Base-by-base conservation (phyloP, 1,284 basidiomycete species). In the Papiliotrema flavescens region DNA sequence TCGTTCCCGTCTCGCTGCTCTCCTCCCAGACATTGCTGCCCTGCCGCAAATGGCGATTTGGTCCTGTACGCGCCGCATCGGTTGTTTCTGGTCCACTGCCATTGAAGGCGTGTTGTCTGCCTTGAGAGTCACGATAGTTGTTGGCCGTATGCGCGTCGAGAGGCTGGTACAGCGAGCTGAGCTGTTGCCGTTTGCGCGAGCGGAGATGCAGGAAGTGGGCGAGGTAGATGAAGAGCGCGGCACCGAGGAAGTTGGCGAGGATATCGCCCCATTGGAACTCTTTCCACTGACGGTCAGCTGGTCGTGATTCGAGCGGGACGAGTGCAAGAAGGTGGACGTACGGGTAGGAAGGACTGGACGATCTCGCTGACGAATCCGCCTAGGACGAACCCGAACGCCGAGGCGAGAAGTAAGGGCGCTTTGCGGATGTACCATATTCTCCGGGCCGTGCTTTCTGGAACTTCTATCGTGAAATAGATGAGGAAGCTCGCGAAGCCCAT, bases 381-480 rank as follows among this genome's bases (percentile, higher is more conserved):
- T 43, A 72, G 54, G 46, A 75, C 63, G 63, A 77, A 74, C 17
- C 64, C 64, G 11, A 60, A 45, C 39, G 67, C 26, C 22, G 74
- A 58, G 3, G 73, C 73, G 48, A 74, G 47, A 19, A 76, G 52
- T 37, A 76, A 59, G 7, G 75, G 75, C 24, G 73, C 72, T 54
- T 71, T 59, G 11, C 73, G 68, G 51, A 75, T 71, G 52, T 75
- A 76, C 75, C 75, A 76, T 28, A 76, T 64, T 28, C 75, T 51
- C 43, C 68, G 57, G 11, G 64, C 63, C 26, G 70, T 63, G 0
- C 66, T 65, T 70, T 75, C 75, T 51, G 75, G 75, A 5, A 75
- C 75, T 41, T 75, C 69, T 42, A 76, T 60, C 22, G 74, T 58
- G 53, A 74, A 75, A 57, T 76, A 76, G 20, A 74, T 46, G 36